phyloP scores from a whole-genome alignment of 495 filamentous ascomycete genomes.

The Umbilicaria muhlenbergii region DNA sequence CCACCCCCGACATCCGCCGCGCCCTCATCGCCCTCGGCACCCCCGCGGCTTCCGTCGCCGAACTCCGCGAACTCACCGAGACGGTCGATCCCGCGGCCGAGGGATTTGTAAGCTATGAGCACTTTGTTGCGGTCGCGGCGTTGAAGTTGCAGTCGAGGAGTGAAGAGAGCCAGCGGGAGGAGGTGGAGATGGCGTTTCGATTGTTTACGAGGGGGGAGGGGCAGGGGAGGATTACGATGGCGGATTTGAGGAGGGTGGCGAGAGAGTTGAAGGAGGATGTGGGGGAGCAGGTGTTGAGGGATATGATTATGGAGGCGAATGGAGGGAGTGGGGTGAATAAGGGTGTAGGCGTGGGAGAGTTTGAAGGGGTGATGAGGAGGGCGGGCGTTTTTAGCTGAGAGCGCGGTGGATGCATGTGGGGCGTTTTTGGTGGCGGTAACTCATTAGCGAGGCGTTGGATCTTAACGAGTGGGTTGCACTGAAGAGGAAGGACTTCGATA shows the following conservation, averaged over 20 bases:
- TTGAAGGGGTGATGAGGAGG: slow-evolving; percentile 70
- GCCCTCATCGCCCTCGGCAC: slow-evolving; percentile 56
- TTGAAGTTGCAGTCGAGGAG: slow-evolving; percentile 51
- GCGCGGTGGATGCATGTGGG: background rate
- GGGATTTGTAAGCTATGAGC: slow-evolving; percentile 56
- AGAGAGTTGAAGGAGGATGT: slow-evolving; percentile 66
- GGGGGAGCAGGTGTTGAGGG: slow-evolving; percentile 60
- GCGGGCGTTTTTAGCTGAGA: slow-evolving; percentile 60
- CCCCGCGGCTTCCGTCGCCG: slow-evolving; percentile 40
- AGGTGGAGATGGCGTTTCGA: slow-evolving; percentile 65
- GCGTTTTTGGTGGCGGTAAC: background rate
- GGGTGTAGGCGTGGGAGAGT: slow-evolving; percentile 65
- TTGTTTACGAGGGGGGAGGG: slow-evolving; percentile 43
- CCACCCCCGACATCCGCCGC: slow-evolving; percentile 9
- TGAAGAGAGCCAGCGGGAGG: slow-evolving; percentile 39
- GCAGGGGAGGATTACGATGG: slow-evolving; percentile 50
- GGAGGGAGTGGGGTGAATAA: slow-evolving; percentile 53
- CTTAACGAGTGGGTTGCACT: too few relatives aligned
- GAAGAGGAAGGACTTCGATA: too few relatives aligned
- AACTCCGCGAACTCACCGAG: slow-evolving; percentile 58
- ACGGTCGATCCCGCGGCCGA: slow-evolving; percentile 68
- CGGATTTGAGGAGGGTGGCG: slow-evolving; percentile 63
- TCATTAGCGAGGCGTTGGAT: too few relatives aligned
- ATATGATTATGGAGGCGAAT: slow-evolving; percentile 92
- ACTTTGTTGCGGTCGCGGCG: slow-evolving; percentile 74